phyloP scores from a whole-genome alignment of 2,329 filamentous ascomycete species.

The Curvularia sp. region DNA sequence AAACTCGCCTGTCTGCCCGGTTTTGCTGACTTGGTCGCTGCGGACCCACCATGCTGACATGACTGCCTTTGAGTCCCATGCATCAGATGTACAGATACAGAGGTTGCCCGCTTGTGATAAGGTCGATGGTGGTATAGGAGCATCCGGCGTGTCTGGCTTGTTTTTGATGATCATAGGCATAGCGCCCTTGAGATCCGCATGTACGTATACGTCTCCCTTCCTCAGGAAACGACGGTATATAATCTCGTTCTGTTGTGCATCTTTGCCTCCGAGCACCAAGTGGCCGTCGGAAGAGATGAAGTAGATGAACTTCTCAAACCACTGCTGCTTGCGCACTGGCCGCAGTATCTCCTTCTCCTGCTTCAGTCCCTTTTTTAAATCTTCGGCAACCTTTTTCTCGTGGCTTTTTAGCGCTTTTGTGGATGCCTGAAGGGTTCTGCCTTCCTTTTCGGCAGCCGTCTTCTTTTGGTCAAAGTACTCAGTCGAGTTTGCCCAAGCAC shows the following conservation, averaged over 20 bases:
- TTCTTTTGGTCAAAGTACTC: conserved; percentile 93
- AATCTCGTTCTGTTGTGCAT: conserved; percentile 87
- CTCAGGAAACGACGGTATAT: conserved; percentile 86
- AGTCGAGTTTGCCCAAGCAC: conserved; percentile 86
- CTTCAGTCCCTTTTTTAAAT: conserved; percentile 86
- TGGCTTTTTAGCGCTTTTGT: conserved; percentile 85
- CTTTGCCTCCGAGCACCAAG: conserved; percentile 85
- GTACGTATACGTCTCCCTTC: conserved; percentile 90
- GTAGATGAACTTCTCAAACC: conserved; percentile 98
- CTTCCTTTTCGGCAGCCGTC: conserved; percentile 81
- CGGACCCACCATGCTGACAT: conserved; percentile 98
- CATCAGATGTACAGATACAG: conserved; percentile 82
- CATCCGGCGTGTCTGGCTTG: conserved; percentile 75
- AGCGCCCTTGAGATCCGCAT: conserved; percentile 86
- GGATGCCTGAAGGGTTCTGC: conserved; percentile 84
- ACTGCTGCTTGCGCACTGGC: conserved; percentile 81
- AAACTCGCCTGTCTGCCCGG: conserved; percentile 78
- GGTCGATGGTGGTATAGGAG: conserved; percentile 89
- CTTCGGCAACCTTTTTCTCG: conserved; percentile 84
- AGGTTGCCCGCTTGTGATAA: conserved; percentile 87
- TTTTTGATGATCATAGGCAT: conserved; percentile 91
- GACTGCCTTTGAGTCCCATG: conserved; percentile 95
- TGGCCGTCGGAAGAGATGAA: conserved; percentile 97
- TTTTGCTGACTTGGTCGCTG: conserved; percentile 89
- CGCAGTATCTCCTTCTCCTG: conserved; percentile 88